These are phyloP conservation scores for Rubia peregrina DNA, from an alignment of 305 asterid species.

Conservation along the genomic window DNA sequence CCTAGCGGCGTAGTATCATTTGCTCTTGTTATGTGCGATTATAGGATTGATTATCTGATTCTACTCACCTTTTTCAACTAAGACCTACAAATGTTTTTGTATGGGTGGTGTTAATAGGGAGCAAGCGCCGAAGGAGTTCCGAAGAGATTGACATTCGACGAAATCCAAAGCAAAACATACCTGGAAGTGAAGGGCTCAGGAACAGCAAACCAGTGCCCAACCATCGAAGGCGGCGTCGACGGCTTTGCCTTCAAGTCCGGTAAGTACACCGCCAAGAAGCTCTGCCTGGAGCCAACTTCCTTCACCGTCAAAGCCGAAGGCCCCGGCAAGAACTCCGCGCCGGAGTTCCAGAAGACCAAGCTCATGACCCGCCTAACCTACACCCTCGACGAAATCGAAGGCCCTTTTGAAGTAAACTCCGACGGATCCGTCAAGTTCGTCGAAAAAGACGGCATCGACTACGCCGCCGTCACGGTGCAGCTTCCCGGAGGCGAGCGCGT, in stretches of 20 bases:
- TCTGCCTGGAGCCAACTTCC: constrained; percentile 95
- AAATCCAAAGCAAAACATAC: constrained; percentile 93
- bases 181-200: constrained; percentile 91
- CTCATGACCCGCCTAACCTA: constrained; percentile 98
- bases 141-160: constrained; percentile 72
- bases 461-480: constrained; percentile 95
- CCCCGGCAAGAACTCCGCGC: constrained; percentile 61
- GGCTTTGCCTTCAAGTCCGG: constrained; percentile 70
- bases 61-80: background rate
- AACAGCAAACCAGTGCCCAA: constrained; percentile 98
- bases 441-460: constrained; percentile 95
- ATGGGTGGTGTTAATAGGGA: constrained; percentile 36
- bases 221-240: constrained; percentile 75
- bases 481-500: constrained; percentile 98
- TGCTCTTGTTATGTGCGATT: background rate
- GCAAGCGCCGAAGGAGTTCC: constrained; percentile 78
- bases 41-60: too few species aligned
- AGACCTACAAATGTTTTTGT: background rate
- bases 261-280: constrained; percentile 72
- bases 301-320: constrained; percentile 96
- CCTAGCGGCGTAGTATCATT: too few species aligned
- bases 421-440: constrained; percentile 78
- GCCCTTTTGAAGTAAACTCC: constrained; percentile 70
- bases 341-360: constrained; percentile 94
- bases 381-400: constrained; percentile 94